Percentiles rank a stretch among this genome's conserved stretches.
phyloP scores from a whole-genome alignment of 2,329 filamentous ascomycete species.

The Paraphoma sp. region DNA sequence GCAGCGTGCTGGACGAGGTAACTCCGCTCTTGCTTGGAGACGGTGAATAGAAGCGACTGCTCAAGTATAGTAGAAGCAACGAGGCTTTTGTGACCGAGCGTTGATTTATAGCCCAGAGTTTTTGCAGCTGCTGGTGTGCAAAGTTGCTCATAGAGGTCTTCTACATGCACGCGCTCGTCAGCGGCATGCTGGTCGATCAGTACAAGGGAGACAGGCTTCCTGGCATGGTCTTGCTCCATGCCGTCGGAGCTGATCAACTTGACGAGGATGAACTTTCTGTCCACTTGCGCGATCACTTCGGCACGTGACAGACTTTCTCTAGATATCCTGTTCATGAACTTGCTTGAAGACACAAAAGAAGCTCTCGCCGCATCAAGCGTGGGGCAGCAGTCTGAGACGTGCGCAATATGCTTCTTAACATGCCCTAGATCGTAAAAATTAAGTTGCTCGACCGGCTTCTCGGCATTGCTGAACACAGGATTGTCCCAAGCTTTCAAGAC shows the following conservation, averaged over 20 bases:
- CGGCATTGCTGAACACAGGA: constrained; percentile 69
- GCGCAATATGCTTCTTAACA: constrained; percentile 2
- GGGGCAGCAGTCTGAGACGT: constrained; percentile 12
- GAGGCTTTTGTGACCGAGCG: constrained; percentile 36
- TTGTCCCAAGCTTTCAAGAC: constrained; percentile 75
- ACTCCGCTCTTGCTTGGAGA: constrained; percentile 65
- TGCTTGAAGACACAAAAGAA: constrained; percentile 33
- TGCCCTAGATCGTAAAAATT: constrained; percentile 25
- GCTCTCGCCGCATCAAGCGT: constrained; percentile 17
- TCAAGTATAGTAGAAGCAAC: constrained; percentile 46
- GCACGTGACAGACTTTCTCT: constrained; percentile 61
- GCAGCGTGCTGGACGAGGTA: constrained; percentile 62
- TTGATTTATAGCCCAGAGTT: constrained; percentile 30
- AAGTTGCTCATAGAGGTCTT: constrained; percentile 70
- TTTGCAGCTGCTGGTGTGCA: constrained; percentile 44
- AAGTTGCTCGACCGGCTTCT: constrained; percentile 52
- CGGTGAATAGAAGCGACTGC: constrained; percentile 68
- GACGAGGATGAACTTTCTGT: constrained; percentile 85
- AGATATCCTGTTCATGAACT: constrained; percentile 57
- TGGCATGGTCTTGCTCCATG: neutral
- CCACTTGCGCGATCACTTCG: constrained; percentile 79
- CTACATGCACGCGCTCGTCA: constrained; percentile 84
- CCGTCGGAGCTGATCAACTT: constrained; percentile 54
- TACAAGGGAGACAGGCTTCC: constrained; percentile 60
- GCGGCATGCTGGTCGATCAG: constrained; percentile 94